These are phyloP conservation scores for Kazachstania psychrophila DNA, from an alignment of 805 yeast genomes.

Conservation along the genomic window DNA sequence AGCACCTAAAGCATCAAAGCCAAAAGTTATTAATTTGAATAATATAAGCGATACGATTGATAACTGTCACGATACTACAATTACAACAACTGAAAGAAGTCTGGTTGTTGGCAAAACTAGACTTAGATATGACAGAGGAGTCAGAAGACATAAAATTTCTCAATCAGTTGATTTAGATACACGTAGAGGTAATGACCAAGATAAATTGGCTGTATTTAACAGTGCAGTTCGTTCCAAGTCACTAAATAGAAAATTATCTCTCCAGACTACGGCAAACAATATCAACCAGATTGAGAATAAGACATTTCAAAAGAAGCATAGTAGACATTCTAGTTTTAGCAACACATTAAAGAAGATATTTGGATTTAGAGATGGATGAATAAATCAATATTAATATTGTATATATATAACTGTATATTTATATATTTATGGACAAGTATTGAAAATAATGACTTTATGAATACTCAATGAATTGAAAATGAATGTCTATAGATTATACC, in stretches of 20 bases:
- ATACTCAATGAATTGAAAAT: too few relatives aligned
- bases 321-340: neutral
- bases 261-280: neutral
- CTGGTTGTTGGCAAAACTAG: neutral
- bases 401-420: too few relatives aligned
- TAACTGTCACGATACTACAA: neutral
- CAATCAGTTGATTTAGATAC: conserved; percentile 1
- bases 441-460: too few relatives aligned
- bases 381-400: too few relatives aligned
- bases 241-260: neutral
- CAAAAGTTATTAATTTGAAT: neutral
- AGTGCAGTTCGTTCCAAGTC: neutral
- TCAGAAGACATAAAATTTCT: neutral
- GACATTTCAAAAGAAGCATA: neutral
- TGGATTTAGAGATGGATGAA: too few relatives aligned
- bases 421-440: too few relatives aligned
- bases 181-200: neutral
- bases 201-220: neutral
- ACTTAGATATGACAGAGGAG: too few relatives aligned
- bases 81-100: neutral
- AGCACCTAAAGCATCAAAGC: neutral
- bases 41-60: neutral
- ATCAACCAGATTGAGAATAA: neutral
- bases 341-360: conserved; percentile 1
- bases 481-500: too few relatives aligned